Evolutionary conservation across 2,329 filamentous ascomycete genomes (phyloP).

Genomic region (Paramyrothecium sp.): DNA sequence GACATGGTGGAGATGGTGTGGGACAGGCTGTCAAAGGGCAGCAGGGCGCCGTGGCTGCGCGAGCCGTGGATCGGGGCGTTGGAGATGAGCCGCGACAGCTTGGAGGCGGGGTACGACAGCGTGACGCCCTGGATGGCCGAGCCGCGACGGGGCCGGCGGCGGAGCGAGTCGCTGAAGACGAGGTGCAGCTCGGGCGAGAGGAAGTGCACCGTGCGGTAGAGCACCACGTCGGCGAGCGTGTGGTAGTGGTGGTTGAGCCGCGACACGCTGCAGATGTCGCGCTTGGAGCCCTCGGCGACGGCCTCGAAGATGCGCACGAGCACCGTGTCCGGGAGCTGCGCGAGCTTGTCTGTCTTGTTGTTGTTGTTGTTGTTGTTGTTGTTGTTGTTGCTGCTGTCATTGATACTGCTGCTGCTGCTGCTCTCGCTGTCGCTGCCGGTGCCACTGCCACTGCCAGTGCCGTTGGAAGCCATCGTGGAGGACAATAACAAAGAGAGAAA

Average conservation of each 20-base stretch:
- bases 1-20: constrained; percentile 48
- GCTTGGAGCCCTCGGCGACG: constrained; percentile 33
- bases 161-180: constrained; percentile 46
- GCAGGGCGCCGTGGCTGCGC: constrained; percentile 18
- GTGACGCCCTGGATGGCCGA: constrained; percentile 44
- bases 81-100: constrained; percentile 39
- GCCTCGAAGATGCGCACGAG: constrained; percentile 37
- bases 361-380: too few relatives aligned
- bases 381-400: too few relatives aligned
- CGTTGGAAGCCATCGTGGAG: too few relatives aligned
- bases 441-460: too few relatives aligned
- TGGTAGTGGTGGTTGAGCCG: constrained; percentile 41
- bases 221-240: constrained; percentile 41
- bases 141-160: constrained; percentile 42
- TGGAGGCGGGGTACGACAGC: constrained; percentile 42
- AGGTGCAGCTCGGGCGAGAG: constrained; percentile 45
- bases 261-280: constrained; percentile 42
- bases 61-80: constrained; percentile 32
- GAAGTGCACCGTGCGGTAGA: constrained; percentile 47
- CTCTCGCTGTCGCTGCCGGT: too few relatives aligned
- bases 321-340: constrained; percentile 34
- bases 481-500: too few relatives aligned
- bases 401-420: too few relatives aligned
- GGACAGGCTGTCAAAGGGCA: constrained; percentile 40
- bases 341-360: constrained; percentile 12